Evolutionary conservation across 352 stramenopile genomes (phyloP).

Genomic region (Phytopythium vexans): DNA sequence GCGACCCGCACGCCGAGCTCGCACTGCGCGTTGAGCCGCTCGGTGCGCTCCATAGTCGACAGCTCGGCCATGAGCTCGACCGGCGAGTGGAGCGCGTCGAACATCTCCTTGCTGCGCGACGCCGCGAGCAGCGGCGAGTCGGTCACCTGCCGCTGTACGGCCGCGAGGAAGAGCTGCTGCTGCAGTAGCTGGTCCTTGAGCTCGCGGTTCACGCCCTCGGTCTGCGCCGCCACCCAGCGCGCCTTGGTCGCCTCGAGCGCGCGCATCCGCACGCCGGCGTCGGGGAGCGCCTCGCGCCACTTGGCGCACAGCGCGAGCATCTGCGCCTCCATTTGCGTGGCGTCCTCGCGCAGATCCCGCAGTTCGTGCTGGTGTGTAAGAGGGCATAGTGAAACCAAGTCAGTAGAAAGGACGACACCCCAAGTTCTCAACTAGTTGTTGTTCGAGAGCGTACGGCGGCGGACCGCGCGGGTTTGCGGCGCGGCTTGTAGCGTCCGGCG

Average conservation of each 20-base stretch:
- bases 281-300: slow-evolving; percentile 37
- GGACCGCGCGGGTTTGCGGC: slow-evolving; percentile 26
- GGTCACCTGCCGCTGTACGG: slow-evolving; percentile 47
- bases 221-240: slow-evolving; percentile 48
- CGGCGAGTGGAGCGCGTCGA: slow-evolving; percentile 42
- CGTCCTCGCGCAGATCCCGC: slow-evolving; percentile 40
- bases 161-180: slow-evolving; percentile 63
- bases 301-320: slow-evolving; percentile 36
- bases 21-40: slow-evolving; percentile 31
- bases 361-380: slow-evolving; percentile 39
- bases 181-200: slow-evolving; percentile 58
- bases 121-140: slow-evolving; percentile 44
- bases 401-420: background rate
- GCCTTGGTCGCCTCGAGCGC: slow-evolving; percentile 47
- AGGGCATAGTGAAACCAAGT: background rate
- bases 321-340: slow-evolving; percentile 33
- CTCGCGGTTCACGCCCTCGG: slow-evolving; percentile 45
- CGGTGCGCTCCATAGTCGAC: slow-evolving; percentile 17
- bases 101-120: slow-evolving; percentile 51
- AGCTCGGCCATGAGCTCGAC: slow-evolving; percentile 16
- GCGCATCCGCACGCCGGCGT: slow-evolving; percentile 21
- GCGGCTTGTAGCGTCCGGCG: slow-evolving; percentile 21
- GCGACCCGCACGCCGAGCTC: slow-evolving; percentile 26
- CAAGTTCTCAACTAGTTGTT: no score
- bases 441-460: slow-evolving; percentile 24